A percentile compares a stretch with the other conserved stretches of the same genome.
These are phyloP conservation scores for Nothophytophthora sp. DNA, from an alignment of 352 stramenopile genomes.

Conservation along the genomic window DNA sequence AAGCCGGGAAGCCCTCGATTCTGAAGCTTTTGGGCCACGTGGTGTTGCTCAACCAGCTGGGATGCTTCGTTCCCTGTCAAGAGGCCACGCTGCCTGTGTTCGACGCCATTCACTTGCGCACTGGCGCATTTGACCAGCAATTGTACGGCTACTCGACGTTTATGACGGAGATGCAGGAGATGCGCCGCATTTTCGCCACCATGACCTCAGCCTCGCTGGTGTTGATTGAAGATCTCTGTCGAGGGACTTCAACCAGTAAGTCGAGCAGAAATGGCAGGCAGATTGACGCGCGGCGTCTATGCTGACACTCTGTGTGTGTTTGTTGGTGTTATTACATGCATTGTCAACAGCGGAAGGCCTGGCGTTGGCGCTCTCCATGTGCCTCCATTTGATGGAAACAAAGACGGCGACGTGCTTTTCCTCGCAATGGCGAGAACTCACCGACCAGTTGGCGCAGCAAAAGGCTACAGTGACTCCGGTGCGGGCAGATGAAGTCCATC, in stretches of 20 bases:
- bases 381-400: slow-evolving; percentile 27
- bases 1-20: neutral
- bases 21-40: slow-evolving; percentile 30
- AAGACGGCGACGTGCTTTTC: slow-evolving; percentile 30
- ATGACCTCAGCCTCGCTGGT: slow-evolving; percentile 39
- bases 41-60: slow-evolving; percentile 55
- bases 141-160: slow-evolving; percentile 55
- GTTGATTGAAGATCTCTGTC: slow-evolving; percentile 56
- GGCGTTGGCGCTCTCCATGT: slow-evolving; percentile 30
- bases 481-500: neutral
- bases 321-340: neutral
- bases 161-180: slow-evolving; percentile 56
- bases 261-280: neutral
- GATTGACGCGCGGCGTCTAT: too few relatives aligned
- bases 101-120: slow-evolving; percentile 40
- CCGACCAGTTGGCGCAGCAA: slow-evolving; percentile 9
- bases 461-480: neutral
- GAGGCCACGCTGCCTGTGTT: slow-evolving; percentile 41
- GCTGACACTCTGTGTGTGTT: neutral
- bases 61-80: slow-evolving; percentile 58
- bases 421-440: slow-evolving; percentile 35
- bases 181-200: slow-evolving; percentile 33
- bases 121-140: slow-evolving; percentile 46
- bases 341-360: slow-evolving; percentile 28
- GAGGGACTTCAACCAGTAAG: slow-evolving; percentile 40